A percentile compares a stretch with the other conserved stretches of the same genome.
These are phyloP conservation scores for Exophiala sideris DNA, from an alignment of 2,329 filamentous ascomycete species.

Conservation along the genomic window DNA sequence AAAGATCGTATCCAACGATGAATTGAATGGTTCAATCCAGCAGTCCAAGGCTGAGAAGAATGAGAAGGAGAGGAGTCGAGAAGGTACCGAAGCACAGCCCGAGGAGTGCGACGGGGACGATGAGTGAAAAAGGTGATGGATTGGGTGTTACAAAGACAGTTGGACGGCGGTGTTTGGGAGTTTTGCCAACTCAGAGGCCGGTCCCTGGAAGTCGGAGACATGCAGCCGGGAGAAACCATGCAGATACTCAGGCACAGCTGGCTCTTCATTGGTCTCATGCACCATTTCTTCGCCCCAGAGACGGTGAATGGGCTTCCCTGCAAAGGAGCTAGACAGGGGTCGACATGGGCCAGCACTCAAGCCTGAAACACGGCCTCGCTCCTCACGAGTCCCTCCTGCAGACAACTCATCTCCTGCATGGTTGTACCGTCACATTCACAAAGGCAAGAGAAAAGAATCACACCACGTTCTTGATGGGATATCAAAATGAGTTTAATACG, in stretches of 20 bases:
- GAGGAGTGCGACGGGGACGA: constrained; percentile 12
- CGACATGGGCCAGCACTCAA: constrained; percentile 9
- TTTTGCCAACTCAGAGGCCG: neutral
- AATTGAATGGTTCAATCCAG: neutral
- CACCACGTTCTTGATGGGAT: too few relatives aligned
- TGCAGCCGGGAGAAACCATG: constrained; percentile 1
- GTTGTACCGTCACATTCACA: too few relatives aligned
- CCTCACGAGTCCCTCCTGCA: neutral
- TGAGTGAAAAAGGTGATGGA: constrained; percentile 10
- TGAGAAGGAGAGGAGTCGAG: constrained; percentile 10
- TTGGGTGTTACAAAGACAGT: constrained; percentile 10
- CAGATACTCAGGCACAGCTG: constrained; percentile 5
- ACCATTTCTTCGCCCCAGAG: constrained; percentile 11
- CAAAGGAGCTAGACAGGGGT: constrained; percentile 2
- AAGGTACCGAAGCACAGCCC: constrained; percentile 19
- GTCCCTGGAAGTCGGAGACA: neutral
- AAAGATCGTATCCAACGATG: constrained; percentile 13
- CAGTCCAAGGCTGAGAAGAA: constrained; percentile 1
- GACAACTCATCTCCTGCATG: neutral
- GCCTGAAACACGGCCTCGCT: constrained; percentile 15
- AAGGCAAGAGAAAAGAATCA: too few relatives aligned
- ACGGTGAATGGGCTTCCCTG: constrained; percentile 2
- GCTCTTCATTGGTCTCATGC: constrained; percentile 8
- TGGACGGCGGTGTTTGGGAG: neutral
- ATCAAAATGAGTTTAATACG: too few relatives aligned